These are phyloP conservation scores for Saccharomyces uvarum DNA, from an alignment of 1,139 yeast genomes.

Conservation along the genomic window DNA sequence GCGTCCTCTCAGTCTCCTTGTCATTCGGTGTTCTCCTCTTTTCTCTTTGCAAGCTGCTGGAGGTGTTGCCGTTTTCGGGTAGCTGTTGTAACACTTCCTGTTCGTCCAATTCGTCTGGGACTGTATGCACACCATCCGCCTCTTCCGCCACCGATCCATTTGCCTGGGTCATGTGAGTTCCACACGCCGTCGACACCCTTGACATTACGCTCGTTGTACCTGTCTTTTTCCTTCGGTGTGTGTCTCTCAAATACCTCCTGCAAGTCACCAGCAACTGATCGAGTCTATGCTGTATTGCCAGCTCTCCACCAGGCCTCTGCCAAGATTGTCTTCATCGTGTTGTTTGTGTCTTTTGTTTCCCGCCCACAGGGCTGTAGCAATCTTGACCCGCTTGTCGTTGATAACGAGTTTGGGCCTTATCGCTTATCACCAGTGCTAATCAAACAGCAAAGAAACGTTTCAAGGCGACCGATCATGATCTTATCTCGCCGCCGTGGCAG, in stretches of 20 bases:
- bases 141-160: background rate
- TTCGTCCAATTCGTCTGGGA: background rate
- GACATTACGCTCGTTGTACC: background rate
- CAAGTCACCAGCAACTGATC: background rate
- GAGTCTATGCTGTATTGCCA: background rate
- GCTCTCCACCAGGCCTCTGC: background rate
- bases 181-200: background rate
- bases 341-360: constrained; percentile 1
- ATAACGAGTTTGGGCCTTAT: background rate
- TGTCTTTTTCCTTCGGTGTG: background rate
- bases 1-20: background rate
- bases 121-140: background rate
- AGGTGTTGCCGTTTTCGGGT: background rate
- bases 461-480: background rate
- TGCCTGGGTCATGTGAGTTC: background rate
- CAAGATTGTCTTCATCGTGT: background rate
- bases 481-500: background rate
- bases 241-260: background rate
- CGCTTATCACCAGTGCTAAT: background rate
- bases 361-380: constrained; percentile 1
- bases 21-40: background rate
- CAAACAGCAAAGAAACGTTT: background rate
- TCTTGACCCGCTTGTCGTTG: constrained; percentile 1
- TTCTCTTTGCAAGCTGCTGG: background rate
- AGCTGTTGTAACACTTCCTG: background rate